Evolutionary conservation across 306 rosid genomes (phyloP).

Genomic region (Gleditsia sinensis): DNA sequence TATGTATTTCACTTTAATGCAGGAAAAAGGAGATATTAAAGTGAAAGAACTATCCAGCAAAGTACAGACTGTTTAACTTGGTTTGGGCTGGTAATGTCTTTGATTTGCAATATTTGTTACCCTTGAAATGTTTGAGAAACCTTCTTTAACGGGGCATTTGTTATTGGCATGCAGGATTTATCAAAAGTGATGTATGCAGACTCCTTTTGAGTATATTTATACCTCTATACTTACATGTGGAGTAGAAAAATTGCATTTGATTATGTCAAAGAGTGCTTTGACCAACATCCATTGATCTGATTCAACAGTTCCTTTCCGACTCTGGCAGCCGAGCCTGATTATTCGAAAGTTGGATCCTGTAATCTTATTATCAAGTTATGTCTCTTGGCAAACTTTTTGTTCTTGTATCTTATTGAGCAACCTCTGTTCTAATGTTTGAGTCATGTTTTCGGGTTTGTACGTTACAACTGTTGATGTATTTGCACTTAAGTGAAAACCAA

Average conservation of each 20-base stretch:
- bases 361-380: slow-evolving; percentile 32
- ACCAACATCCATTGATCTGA: slow-evolving; percentile 44
- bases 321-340: slow-evolving; percentile 50
- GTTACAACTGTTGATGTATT: slow-evolving; percentile 34
- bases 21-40: slow-evolving; percentile 76
- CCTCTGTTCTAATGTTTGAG: slow-evolving; percentile 22
- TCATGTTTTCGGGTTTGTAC: slow-evolving; percentile 42
- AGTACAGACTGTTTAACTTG: slow-evolving; percentile 70
- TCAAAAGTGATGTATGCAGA: slow-evolving; percentile 46
- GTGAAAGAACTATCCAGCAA: slow-evolving; percentile 76
- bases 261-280: slow-evolving; percentile 41
- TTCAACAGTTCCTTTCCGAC: slow-evolving; percentile 39
- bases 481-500: slow-evolving; percentile 12
- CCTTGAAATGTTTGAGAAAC: not conserved
- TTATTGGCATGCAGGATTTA: slow-evolving; percentile 48
- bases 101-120: slow-evolving; percentile 22
- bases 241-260: slow-evolving; percentile 50
- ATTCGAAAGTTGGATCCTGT: slow-evolving; percentile 39
- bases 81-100: slow-evolving; percentile 34
- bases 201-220: slow-evolving; percentile 49
- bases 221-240: slow-evolving; percentile 51
- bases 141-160: slow-evolving; percentile 22
- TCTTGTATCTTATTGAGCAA: slow-evolving; percentile 22
- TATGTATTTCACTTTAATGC: slow-evolving; percentile 26
- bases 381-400: slow-evolving; percentile 35